phyloP scores from a whole-genome alignment of 2,329 filamentous ascomycete genomes.

The Coniella vitis region DNA sequence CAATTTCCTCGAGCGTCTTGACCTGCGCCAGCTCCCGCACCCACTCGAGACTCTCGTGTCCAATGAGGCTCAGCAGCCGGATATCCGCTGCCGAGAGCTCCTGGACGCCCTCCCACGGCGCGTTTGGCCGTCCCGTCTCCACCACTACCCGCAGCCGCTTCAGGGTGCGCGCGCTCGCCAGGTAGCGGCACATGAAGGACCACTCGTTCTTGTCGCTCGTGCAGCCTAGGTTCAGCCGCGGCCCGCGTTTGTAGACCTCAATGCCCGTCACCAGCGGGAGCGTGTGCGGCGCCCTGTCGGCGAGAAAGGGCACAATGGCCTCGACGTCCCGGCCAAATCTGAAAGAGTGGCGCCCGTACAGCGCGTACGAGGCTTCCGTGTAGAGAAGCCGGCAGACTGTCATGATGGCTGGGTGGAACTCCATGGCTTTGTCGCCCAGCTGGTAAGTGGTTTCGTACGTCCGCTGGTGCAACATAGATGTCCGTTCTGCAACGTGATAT shows the following conservation, averaged over 20 bases:
- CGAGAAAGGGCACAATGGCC: slow-evolving; percentile 49
- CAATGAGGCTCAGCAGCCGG: slow-evolving; percentile 35
- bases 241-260: slow-evolving; percentile 47
- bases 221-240: slow-evolving; percentile 42
- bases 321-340: slow-evolving; percentile 55
- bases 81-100: slow-evolving; percentile 40
- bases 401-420: slow-evolving; percentile 40
- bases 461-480: slow-evolving; percentile 28
- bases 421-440: slow-evolving; percentile 33
- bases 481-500: slow-evolving; percentile 35
- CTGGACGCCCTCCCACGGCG: slow-evolving; percentile 42
- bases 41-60: slow-evolving; percentile 50
- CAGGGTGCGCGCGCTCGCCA: slow-evolving; percentile 33
- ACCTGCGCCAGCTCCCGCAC: slow-evolving; percentile 46
- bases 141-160: slow-evolving; percentile 43
- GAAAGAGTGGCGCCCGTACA: slow-evolving; percentile 52
- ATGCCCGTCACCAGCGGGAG: slow-evolving; percentile 42
- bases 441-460: slow-evolving; percentile 50
- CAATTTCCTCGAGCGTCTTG: slow-evolving; percentile 40
- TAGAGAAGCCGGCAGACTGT: slow-evolving; percentile 40
- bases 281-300: slow-evolving; percentile 44
- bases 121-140: slow-evolving; percentile 44
- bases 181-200: slow-evolving; percentile 42
- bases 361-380: slow-evolving; percentile 46
- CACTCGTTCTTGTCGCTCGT: slow-evolving; percentile 48